Percentiles rank a stretch among this genome's conserved stretches.
These are phyloP conservation scores for Lecanicillium sp. DNA, from an alignment of 2,329 filamentous ascomycete species.

Conservation along the genomic window DNA sequence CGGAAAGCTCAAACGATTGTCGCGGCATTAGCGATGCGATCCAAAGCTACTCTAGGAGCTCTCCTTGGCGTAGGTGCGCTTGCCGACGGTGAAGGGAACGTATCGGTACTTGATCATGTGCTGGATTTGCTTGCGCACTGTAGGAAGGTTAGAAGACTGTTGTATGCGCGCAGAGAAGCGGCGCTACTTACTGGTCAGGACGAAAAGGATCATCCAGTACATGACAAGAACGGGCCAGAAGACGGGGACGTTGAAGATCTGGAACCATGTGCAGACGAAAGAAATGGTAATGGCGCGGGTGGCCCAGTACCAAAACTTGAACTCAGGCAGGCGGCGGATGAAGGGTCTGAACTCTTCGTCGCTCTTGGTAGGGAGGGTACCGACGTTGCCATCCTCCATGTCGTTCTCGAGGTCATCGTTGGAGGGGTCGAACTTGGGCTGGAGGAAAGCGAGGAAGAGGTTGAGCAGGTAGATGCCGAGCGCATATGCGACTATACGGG, in stretches of 20 bases:
- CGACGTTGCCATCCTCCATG: conserved; percentile 85
- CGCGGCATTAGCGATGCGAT: neutral
- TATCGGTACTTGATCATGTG: conserved; percentile 99
- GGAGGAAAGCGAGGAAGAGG: conserved; percentile 96
- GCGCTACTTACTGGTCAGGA: conserved; percentile 77
- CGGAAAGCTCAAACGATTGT: neutral
- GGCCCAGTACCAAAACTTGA: conserved; percentile 99
- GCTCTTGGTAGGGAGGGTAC: conserved; percentile 82
- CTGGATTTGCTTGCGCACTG: conserved; percentile 98
- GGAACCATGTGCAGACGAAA: conserved; percentile 87
- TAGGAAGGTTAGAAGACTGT: conserved; percentile 7
- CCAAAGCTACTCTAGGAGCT: conserved; percentile 34
- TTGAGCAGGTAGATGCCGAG: conserved; percentile 98
- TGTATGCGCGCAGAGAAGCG: neutral
- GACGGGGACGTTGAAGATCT: conserved; percentile 91
- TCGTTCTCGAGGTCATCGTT: conserved; percentile 87
- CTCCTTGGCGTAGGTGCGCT: conserved; percentile 70
- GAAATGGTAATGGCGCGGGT: conserved; percentile 79
- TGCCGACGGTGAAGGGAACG: conserved; percentile 87
- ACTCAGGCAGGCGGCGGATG: conserved; percentile 91
- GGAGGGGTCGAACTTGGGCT: conserved; percentile 97
- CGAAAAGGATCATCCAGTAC: conserved; percentile 97
- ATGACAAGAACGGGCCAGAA: conserved; percentile 99
- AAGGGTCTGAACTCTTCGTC: conserved; percentile 98
- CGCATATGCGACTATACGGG: conserved; percentile 75